These are phyloP conservation scores for Tetrahymena malaccensis DNA, from an alignment of 73 alveolate species.

Conservation along the genomic window DNA sequence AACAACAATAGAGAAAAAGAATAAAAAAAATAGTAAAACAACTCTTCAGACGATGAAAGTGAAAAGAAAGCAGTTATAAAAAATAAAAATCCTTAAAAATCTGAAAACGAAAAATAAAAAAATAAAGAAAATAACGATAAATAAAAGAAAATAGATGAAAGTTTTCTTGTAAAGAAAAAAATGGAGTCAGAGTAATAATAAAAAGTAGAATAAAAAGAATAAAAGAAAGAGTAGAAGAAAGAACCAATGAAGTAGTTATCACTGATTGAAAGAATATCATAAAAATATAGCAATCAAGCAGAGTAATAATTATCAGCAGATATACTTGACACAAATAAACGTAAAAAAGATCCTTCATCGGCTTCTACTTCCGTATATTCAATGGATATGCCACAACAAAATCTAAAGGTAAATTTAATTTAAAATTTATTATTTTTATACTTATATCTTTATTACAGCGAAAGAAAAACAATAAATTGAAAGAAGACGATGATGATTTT, in stretches of 20 bases:
- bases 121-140: background rate
- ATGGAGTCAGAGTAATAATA: background rate
- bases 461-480: background rate
- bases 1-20: background rate
- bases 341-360: background rate
- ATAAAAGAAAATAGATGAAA: background rate
- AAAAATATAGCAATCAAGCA: background rate
- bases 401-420: background rate
- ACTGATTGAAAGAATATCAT: background rate
- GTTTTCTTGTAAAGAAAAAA: background rate
- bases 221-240: background rate
- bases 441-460: background rate
- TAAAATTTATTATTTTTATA: background rate
- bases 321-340: background rate
- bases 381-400: background rate
- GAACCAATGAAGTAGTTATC: background rate
- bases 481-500: background rate
- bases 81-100: background rate
- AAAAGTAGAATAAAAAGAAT: background rate
- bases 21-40: background rate
- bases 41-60: background rate
- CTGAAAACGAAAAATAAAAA: conserved; percentile 1
- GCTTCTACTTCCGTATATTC: background rate
- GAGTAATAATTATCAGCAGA: background rate
- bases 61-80: background rate